phyloP scores from a whole-genome alignment of 352 stramenopile genomes.

The Phytophthora tentaculata region DNA sequence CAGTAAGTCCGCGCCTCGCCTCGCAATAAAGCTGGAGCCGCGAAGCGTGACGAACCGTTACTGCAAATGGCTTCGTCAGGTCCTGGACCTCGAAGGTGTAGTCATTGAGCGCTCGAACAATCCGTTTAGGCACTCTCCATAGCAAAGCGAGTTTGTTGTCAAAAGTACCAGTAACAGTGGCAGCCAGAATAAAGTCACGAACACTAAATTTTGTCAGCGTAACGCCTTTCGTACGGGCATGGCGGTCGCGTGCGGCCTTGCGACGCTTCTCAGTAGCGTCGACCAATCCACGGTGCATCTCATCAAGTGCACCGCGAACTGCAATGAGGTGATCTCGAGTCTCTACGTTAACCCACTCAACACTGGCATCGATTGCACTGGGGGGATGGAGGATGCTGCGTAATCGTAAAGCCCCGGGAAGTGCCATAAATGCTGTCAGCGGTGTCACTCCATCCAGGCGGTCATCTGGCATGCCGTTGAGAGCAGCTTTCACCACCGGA shows the following conservation, averaged over 20 bases:
- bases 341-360: slow-evolving; percentile 15
- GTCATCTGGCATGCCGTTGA: slow-evolving; percentile 20
- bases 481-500: slow-evolving; percentile 12
- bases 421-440: slow-evolving; percentile 20
- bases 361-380: background rate
- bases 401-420: slow-evolving; percentile 6
- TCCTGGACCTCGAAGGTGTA: slow-evolving; percentile 37
- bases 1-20: background rate
- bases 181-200: slow-evolving; percentile 29
- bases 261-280: slow-evolving; percentile 19
- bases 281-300: background rate
- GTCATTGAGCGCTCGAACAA: slow-evolving; percentile 10
- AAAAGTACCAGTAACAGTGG: background rate
- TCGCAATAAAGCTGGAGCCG: no score
- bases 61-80: slow-evolving; percentile 8
- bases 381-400: slow-evolving; percentile 2
- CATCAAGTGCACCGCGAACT: slow-evolving; percentile 9
- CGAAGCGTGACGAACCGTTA: slow-evolving; percentile 15
- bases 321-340: background rate
- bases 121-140: slow-evolving; percentile 22
- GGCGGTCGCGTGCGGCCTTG: slow-evolving; percentile 1
- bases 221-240: slow-evolving; percentile 7
- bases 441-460: background rate
- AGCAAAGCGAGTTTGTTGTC: slow-evolving; percentile 23
- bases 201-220: slow-evolving; percentile 7